Conservation (phyloP, 2,329 filamentous ascomycete species). For the Talaromyces sp. region DNA sequence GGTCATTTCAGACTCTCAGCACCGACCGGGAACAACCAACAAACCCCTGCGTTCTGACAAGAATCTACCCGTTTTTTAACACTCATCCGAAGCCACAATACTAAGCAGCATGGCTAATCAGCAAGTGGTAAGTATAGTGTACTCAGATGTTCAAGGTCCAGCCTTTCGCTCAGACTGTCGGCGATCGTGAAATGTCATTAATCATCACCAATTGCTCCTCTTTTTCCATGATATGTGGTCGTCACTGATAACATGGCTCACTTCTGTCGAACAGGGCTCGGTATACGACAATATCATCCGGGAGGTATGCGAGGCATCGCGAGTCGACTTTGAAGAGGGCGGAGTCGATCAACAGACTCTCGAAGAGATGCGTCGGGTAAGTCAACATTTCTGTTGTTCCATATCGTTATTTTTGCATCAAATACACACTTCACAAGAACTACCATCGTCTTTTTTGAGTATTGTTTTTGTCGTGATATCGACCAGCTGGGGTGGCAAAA, state of each 20-base stretch:
- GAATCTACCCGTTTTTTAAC: neutral
- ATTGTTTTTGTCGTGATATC: slow-evolving; percentile 9
- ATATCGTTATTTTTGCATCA: neutral
- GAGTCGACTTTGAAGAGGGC: slow-evolving; percentile 94
- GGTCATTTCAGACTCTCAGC: neutral
- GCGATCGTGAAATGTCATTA: neutral
- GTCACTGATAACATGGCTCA: slow-evolving; percentile 25
- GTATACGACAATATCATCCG: slow-evolving; percentile 91
- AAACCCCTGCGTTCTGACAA: neutral
- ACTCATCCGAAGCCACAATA: neutral
- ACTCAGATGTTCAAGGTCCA: slow-evolving; percentile 24
- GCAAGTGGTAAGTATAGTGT: slow-evolving; percentile 48
- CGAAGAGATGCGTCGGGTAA: slow-evolving; percentile 82
- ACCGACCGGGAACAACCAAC: neutral
- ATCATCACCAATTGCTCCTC: slow-evolving; percentile 11
- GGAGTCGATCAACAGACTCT: slow-evolving; percentile 85
- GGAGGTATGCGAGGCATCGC: slow-evolving; percentile 83
- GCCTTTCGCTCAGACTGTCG: slow-evolving; percentile 3
- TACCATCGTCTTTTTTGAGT: neutral
- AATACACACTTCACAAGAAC: slow-evolving; percentile 1
- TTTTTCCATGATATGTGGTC: neutral
- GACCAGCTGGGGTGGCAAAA: slow-evolving; percentile 19
- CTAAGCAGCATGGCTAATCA: slow-evolving; percentile 44
- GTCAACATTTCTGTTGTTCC: slow-evolving; percentile 34
- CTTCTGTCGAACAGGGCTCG: slow-evolving; percentile 53